Conservation (phyloP, 140 eudicot genomes). For the Flaveria floridana region DNA sequence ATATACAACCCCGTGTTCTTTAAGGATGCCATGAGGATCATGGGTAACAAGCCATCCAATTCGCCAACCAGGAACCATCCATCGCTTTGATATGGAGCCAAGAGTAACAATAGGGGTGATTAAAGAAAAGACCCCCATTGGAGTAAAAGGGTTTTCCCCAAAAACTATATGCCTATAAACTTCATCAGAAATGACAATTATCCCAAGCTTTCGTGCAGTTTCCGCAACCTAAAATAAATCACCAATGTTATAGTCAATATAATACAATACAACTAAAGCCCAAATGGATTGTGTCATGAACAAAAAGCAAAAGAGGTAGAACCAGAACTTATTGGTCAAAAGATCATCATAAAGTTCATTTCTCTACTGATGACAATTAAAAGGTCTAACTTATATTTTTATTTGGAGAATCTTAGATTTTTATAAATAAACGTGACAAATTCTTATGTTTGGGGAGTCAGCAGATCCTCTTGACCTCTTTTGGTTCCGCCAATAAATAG, state of each 20-base stretch:
- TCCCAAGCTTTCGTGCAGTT: constrained; percentile 38
- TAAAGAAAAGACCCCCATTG: constrained; percentile 36
- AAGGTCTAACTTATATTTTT: no score
- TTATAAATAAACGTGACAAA: no score
- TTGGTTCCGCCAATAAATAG: no score
- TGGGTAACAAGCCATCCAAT: constrained; percentile 79
- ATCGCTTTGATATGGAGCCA: constrained; percentile 78
- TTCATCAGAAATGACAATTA: constrained; percentile 38
- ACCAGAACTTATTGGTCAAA: not conserved
- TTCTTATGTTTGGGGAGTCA: no score
- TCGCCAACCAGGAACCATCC: constrained; percentile 93
- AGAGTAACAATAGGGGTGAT: constrained; percentile 58
- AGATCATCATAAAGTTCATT: no score
- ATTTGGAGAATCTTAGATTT: no score
- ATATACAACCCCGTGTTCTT: constrained; percentile 46
- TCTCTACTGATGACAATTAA: no score
- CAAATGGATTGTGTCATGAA: not conserved
- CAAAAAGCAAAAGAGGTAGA: not conserved
- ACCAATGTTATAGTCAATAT: not conserved
- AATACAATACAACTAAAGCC: constrained; percentile 10
- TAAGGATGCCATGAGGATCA: constrained; percentile 61
- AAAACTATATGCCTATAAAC: constrained; percentile 38
- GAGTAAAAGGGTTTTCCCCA: constrained; percentile 30
- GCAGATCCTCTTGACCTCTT: no score
- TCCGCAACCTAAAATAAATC: constrained; percentile 34